Conservation (phyloP, 768 basidiomycete species). For the Suillus tomentosus region DNA sequence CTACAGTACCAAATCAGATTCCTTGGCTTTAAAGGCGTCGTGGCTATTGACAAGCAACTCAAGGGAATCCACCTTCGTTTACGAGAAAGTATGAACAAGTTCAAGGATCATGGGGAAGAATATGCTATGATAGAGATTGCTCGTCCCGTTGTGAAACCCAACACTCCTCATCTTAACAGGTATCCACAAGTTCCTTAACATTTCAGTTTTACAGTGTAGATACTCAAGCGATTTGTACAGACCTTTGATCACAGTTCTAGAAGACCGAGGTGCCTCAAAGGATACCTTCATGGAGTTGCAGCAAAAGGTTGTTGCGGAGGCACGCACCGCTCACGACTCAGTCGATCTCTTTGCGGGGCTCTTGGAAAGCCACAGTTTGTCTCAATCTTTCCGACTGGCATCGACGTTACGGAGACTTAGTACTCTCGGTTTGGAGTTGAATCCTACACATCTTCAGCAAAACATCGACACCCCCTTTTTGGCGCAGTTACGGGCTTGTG, state of each 20-base stretch:
- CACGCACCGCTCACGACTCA: slow-evolving; percentile 62
- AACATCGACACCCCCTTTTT: slow-evolving; percentile 61
- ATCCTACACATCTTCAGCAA: slow-evolving; percentile 32
- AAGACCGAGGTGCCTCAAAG: slow-evolving; percentile 66
- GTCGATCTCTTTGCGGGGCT: slow-evolving; percentile 49
- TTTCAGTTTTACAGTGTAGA: neutral
- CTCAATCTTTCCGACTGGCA: slow-evolving; percentile 48
- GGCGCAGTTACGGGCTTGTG: slow-evolving; percentile 54
- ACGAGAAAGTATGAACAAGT: slow-evolving; percentile 76
- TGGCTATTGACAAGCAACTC: slow-evolving; percentile 59
- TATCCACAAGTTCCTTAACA: slow-evolving; percentile 26
- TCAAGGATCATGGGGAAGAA: slow-evolving; percentile 49
- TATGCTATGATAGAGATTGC: slow-evolving; percentile 75
- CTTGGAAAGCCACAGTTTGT: slow-evolving; percentile 50
- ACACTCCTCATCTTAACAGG: slow-evolving; percentile 72
- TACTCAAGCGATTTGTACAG: slow-evolving; percentile 35
- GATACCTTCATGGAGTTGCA: slow-evolving; percentile 66
- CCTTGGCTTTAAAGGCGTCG: slow-evolving; percentile 82
- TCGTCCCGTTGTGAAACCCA: slow-evolving; percentile 59
- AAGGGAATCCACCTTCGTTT: slow-evolving; percentile 67
- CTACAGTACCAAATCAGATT: slow-evolving; percentile 77
- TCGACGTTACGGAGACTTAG: slow-evolving; percentile 53
- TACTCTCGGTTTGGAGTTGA: slow-evolving; percentile 50
- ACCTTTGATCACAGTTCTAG: slow-evolving; percentile 75
- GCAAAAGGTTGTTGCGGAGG: slow-evolving; percentile 52